phyloP scores from a whole-genome alignment of 495 filamentous ascomycete genomes.

The Neurospora sp. region DNA sequence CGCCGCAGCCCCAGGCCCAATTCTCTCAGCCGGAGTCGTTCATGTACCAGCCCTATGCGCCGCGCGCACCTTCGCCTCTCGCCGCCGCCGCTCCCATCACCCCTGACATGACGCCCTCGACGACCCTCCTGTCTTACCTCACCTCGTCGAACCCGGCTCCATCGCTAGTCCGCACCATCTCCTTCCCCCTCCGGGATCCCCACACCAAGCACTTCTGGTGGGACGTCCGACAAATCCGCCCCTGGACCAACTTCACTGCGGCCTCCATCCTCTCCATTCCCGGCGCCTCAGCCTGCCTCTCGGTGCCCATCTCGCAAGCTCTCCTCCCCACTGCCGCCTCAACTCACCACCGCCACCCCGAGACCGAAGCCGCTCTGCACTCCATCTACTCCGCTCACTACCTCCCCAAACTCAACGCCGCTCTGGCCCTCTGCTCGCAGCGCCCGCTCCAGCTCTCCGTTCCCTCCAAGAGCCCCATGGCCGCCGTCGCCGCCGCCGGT shows the following conservation, averaged over 20 bases:
- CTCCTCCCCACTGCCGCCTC: slow-evolving; percentile 51
- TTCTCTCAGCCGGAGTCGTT: slow-evolving; percentile 29
- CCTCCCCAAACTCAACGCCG: slow-evolving; percentile 69
- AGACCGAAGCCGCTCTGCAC: slow-evolving; percentile 62
- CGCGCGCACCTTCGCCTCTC: slow-evolving; percentile 42
- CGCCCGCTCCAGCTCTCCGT: slow-evolving; percentile 50
- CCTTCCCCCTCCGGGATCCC: slow-evolving; percentile 55
- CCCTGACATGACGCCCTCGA: slow-evolving; percentile 42
- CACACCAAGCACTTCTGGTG: slow-evolving; percentile 83
- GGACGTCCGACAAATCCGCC: slow-evolving; percentile 78
- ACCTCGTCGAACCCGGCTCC: slow-evolving; percentile 68
- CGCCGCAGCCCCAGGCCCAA: slow-evolving; percentile 22
- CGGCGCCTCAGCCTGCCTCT: slow-evolving; percentile 62
- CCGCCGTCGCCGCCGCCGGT: slow-evolving; percentile 40
- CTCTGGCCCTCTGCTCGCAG: slow-evolving; percentile 56
- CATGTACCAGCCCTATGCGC: slow-evolving; percentile 33
- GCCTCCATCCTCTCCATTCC: slow-evolving; percentile 62
- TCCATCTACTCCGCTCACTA: slow-evolving; percentile 60
- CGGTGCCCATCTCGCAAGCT: slow-evolving; percentile 51
- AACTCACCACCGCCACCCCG: slow-evolving; percentile 50
- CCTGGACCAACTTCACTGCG: slow-evolving; percentile 70
- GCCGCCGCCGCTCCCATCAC: slow-evolving; percentile 27
- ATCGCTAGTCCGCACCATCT: slow-evolving; percentile 70
- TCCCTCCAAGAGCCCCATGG: slow-evolving; percentile 37
- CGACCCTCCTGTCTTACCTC: slow-evolving; percentile 67